Evolutionary conservation across 2,329 filamentous ascomycete genomes (phyloP), one percentile per base, ranked within the genome.

Genomic region (Talaromyces rugulosus): DNA sequence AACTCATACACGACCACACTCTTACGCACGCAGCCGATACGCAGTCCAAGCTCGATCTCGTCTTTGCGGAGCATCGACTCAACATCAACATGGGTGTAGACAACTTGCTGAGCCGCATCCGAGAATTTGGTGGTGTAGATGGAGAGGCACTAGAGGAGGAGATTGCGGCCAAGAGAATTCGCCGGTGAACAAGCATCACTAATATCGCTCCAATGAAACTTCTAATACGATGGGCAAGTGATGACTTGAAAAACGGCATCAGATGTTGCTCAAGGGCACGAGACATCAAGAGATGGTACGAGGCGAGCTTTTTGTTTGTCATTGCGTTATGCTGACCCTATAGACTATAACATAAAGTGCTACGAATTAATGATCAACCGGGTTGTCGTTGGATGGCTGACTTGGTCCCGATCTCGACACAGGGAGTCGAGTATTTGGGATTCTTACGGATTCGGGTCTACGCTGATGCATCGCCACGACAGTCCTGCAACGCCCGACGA

Each of bases 11-110:
- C n/a, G 72, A 74, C 36, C 74, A 76, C 60, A 69, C 70, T 7
- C 56, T 74, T 3, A 70, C 67, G 8, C 74, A 75, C 64, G 74
- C 72, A 0, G 70, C 74, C 51, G 74, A 75, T 58, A 74, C 72
- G 0, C 71, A 75, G 56, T 68, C 71, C 12, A 75, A 74, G 58
- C 57, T 76, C 3, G 72, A 74, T 55, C 67, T 76, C 8, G 74
- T 76, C 11, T 67, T 74, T 67, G 68, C 74, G 0, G 74, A 76
- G 54, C 71, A 75, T 52, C 67, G 68, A 31, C 68, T 74, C 4
- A 76, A 75, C 61, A 62, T 74, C 33, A 70, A 70, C 56, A 60
- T 69, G 2, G 68, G 68, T 8, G 72, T 76, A n/a, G 70, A 69
- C 59, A 67, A 75, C 61, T 69, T 76, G 27, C 63, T 76, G 30